Base-by-base conservation (phyloP, 306 rosid species). In the Trifolium dubium region DNA sequence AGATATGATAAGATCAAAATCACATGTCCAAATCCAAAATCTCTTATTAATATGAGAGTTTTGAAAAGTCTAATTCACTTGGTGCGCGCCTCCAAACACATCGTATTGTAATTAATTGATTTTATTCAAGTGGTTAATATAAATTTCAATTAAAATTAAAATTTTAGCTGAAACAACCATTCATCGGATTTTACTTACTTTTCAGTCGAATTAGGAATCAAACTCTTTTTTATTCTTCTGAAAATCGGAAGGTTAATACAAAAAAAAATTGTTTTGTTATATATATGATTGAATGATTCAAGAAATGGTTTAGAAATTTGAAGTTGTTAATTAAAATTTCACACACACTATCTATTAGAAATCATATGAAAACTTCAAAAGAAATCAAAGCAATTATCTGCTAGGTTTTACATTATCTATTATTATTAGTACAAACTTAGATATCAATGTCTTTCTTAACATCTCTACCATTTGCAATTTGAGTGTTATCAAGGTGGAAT, bases 1-100 rank as follows among this genome's bases (percentile, higher is more conserved):
- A 44, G 10, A 72, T 64, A 37, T 47, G 58, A 79, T 72, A 76
- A 80, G 74, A 68, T 10, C 30, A 61, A 14, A 54, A 65, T 46
- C 44, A 54, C 29, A 50, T 18, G 44, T 76, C 68, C 29, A 76
- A 77, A 47, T 77, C 64, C 53, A 79, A 35, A 53, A n/a, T 2
- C 39, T 64, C 41, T 17, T 49, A 15, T 13, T 62, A 62, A 46
- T 29, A 8, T 14, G 19, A 35, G 5, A 37, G 60, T 67, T 56
- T 79, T 71, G 82, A 72, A 80, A 83, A 75, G 77, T 73, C 72
- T 53, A 44, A 23, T 17, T 29, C 80, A 60, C 62, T 19, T 12
- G 37, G 63, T 55, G 80, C 76, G 80, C 76, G 6, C 37, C 37
- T 34, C 37, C 6, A 34, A 34, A 34, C 37, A 34, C 37, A 34